Conservation (phyloP, 2,329 filamentous ascomycete species). For the Fusarium equiseti region DNA sequence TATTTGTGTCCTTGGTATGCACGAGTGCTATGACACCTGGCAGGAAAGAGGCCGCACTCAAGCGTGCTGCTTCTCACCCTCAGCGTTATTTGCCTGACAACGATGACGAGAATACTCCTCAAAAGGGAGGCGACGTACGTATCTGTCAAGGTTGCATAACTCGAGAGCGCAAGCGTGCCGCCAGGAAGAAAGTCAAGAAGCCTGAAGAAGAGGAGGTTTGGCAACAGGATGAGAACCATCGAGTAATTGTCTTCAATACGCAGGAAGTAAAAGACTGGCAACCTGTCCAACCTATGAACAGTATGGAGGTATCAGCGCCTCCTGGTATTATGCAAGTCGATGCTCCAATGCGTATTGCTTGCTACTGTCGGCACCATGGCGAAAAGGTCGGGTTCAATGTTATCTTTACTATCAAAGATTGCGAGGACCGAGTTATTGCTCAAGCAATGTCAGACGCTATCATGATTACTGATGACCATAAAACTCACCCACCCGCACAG, state of each 20-base stretch:
- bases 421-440: constrained; percentile 78
- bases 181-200: constrained; percentile 92
- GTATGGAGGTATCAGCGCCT: constrained; percentile 60
- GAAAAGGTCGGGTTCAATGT: constrained; percentile 94
- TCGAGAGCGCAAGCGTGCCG: constrained; percentile 89
- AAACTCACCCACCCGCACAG: constrained; percentile 72
- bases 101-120: constrained; percentile 76
- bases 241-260: constrained; percentile 93
- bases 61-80: constrained; percentile 60
- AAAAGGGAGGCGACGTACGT: constrained; percentile 92
- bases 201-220: constrained; percentile 92
- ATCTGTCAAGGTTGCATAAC: constrained; percentile 94
- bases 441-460: constrained; percentile 90
- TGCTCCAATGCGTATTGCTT: constrained; percentile 94
- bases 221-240: constrained; percentile 80
- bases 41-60: constrained; percentile 75
- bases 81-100: constrained; percentile 56
- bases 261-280: constrained; percentile 89
- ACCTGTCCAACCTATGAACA: constrained; percentile 69
- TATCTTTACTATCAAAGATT: constrained; percentile 94
- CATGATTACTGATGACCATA: constrained; percentile 98
- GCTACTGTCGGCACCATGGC: constrained; percentile 94
- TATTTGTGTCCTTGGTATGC: constrained; percentile 87
- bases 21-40: constrained; percentile 87
- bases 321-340: constrained; percentile 80